Evolutionary conservation across 495 filamentous ascomycete species (phyloP), one percentile per base, ranked within the genome.

Genomic region (Penicillium manginii): DNA sequence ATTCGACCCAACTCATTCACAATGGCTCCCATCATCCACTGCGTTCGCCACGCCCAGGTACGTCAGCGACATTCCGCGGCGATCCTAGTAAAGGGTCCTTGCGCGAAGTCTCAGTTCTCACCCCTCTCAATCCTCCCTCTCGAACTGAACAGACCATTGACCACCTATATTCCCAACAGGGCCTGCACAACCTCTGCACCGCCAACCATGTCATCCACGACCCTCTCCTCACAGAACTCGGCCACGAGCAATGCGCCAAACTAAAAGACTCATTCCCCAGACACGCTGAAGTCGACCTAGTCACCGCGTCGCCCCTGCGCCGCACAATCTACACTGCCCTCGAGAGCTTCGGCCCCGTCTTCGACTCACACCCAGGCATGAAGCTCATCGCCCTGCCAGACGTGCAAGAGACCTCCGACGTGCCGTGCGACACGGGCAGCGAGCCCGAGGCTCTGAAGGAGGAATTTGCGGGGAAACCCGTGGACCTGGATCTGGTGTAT

Each of bases 321-420:
- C 88, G 93, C 53, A 96, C 93, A 3, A 75, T 98, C 32, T 87
- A 90, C 69, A 97, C 93, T 0, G 85, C 88, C 5, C 80, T 96
- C 10, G 73, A 86, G 50, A 83, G 83, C 47, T 97, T 97, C 74
- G 72, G 69, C 46, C 77, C 86, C 3, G 70, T 79, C 5, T 76
- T 84, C 50, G 55, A 78, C 23, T 67, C 71, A 3, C 75, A 76
- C 51, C 74, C 78, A 17, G 76, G 76, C n/a, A 56, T 81, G 39
- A 78, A 78, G 26, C 69, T 96, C 48, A 79, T 91, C 50, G 86
- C 88, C 9, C 75, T 96, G 2, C 90, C 91, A 0, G 90, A 93
- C 57, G 68, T 91, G 0, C 93, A 97, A 72, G 93, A 97, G 73
- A 87, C 88, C 0, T 86, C 83, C 11, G 83, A 85, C 23, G 71